Conservation (phyloP, 1,284 basidiomycete genomes). For the Ganoderma lucidum region DNA sequence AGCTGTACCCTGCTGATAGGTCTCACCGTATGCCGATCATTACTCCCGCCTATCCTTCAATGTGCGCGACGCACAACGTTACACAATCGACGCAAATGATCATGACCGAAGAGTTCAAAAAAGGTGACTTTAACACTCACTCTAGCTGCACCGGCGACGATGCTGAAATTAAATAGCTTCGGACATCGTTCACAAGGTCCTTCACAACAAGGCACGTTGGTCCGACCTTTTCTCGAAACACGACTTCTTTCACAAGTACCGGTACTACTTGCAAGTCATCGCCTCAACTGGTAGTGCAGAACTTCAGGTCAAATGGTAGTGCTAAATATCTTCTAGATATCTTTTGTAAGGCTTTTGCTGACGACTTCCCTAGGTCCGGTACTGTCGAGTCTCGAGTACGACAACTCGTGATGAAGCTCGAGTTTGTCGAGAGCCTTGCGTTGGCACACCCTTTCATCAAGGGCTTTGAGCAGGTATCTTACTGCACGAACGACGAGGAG, state of each 20-base stretch:
- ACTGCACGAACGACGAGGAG: slow-evolving; percentile 89
- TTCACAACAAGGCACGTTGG: slow-evolving; percentile 89
- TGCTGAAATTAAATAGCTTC: slow-evolving; percentile 61
- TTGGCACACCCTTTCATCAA: slow-evolving; percentile 96
- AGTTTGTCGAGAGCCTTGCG: slow-evolving; percentile 91
- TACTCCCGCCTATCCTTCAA: slow-evolving; percentile 99
- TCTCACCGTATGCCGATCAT: slow-evolving; percentile 99
- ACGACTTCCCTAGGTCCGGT: slow-evolving; percentile 38
- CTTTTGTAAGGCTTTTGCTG: background rate
- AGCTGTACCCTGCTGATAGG: slow-evolving; percentile 94
- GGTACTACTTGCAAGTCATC: slow-evolving; percentile 98
- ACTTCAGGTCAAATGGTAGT: slow-evolving; percentile 93
- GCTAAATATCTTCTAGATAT: slow-evolving; percentile 37
- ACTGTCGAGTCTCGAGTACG: slow-evolving; percentile 97
- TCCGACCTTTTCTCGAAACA: slow-evolving; percentile 92
- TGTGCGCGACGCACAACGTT: slow-evolving; percentile 99
- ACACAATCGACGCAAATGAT: slow-evolving; percentile 96
- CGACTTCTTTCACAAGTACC: slow-evolving; percentile 98
- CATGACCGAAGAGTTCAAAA: slow-evolving; percentile 96
- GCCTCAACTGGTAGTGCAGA: slow-evolving; percentile 88
- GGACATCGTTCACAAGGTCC: slow-evolving; percentile 93
- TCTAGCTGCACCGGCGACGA: background rate
- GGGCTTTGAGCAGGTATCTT: slow-evolving; percentile 89
- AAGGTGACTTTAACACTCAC: slow-evolving; percentile 59
- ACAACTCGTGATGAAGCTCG: slow-evolving; percentile 97